Evolutionary conservation across 2,329 filamentous ascomycete species (phyloP).

Genomic region (Didymella sp.): DNA sequence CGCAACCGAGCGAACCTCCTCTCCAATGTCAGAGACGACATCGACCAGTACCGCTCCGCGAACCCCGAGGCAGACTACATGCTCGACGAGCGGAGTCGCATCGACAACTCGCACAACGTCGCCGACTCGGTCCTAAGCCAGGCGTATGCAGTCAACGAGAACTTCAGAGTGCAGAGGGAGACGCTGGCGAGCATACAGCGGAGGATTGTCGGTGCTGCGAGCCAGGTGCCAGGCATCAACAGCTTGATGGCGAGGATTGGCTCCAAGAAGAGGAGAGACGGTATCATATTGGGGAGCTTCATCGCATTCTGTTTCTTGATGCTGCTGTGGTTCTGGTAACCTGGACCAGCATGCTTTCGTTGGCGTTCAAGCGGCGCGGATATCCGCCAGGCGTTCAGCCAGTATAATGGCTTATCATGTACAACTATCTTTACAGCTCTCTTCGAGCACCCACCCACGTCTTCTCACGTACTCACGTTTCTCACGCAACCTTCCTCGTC

Average conservation of each 20-base stretch:
- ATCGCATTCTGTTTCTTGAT: conserved; percentile 91
- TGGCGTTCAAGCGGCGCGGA: conserved; percentile 37
- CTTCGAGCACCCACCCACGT: not conserved
- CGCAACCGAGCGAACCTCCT: conserved; percentile 90
- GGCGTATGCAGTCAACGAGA: conserved; percentile 96
- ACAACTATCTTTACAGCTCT: conserved; percentile 40
- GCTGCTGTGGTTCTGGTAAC: conserved; percentile 67
- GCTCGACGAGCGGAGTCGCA: conserved; percentile 82
- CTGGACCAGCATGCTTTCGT: conserved; percentile 5
- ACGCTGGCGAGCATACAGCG: conserved; percentile 87
- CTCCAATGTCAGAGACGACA: conserved; percentile 88
- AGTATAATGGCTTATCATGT: conserved; percentile 33
- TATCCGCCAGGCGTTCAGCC: conserved; percentile 35
- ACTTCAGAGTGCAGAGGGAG: conserved; percentile 85
- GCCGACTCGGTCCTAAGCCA: conserved; percentile 91
- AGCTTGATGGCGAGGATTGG: conserved; percentile 90
- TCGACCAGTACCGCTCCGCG: conserved; percentile 81
- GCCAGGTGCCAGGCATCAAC: conserved; percentile 92
- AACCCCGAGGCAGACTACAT: conserved; percentile 98
- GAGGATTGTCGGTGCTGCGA: conserved; percentile 86
- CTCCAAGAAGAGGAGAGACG: conserved; percentile 91
- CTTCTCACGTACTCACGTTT: not conserved
- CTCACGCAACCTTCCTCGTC: conserved; percentile 2
- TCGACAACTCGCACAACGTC: conserved; percentile 90
- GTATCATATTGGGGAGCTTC: conserved; percentile 89